Percentiles rank a stretch among this genome's conserved stretches.
phyloP scores from a whole-genome alignment of 352 stramenopile genomes.

The Peronospora farinosa region DNA sequence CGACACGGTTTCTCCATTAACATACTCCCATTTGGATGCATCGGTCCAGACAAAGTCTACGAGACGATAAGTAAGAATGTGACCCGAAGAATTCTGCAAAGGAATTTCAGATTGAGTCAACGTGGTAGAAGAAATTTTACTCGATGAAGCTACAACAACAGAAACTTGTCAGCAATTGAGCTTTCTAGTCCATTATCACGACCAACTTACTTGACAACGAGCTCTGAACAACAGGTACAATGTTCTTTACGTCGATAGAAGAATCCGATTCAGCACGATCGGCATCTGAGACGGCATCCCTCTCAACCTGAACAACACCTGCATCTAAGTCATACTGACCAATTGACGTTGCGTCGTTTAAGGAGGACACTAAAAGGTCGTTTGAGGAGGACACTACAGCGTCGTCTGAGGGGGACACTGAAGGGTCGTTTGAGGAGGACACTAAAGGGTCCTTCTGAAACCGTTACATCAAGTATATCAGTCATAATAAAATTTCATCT shows the following conservation, averaged over 20 bases:
- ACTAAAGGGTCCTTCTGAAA: conserved; percentile 6
- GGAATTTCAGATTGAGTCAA: conserved; percentile 11
- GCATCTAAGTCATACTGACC: too few species aligned
- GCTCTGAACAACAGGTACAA: conserved; percentile 7
- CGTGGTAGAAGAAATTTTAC: conserved; percentile 9
- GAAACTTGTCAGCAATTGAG: neutral
- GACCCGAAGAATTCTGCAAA: conserved; percentile 20
- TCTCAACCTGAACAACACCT: too few species aligned
- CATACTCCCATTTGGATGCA: conserved; percentile 54
- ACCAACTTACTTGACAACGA: conserved; percentile 19
- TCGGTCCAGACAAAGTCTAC: conserved; percentile 70
- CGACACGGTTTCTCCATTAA: conserved; percentile 31
- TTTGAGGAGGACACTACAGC: neutral
- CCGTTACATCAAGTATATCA: neutral
- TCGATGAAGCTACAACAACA: conserved; percentile 15
- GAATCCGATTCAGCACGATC: too few species aligned
- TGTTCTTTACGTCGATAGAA: too few species aligned
- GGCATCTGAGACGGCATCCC: too few species aligned
- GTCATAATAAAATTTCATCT: neutral
- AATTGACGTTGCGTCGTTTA: neutral
- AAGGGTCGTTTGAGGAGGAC: conserved; percentile 7
- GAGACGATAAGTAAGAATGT: conserved; percentile 38
- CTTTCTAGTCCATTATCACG: neutral
- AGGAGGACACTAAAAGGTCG: neutral
- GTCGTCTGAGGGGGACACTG: neutral